Base-by-base conservation (phyloP, 306 rosid species). In the Astragalus membranaceus region DNA sequence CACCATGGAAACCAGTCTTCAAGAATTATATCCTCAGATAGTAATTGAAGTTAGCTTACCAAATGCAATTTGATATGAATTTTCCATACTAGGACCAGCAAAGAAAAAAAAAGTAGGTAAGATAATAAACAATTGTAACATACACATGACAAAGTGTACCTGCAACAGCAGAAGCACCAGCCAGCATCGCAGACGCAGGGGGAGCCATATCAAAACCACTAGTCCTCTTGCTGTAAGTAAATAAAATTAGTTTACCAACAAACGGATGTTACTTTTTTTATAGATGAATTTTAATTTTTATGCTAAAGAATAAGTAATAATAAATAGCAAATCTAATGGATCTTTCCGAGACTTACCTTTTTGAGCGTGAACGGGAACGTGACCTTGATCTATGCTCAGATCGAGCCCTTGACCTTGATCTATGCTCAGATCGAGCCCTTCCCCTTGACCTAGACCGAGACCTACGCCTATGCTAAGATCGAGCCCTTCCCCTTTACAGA, bases 311-410 rank as follows among this genome's bases (percentile, higher is more conserved):
- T 0, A 26, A 2, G 65, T 11, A 73, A 10, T 26, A 16, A 43
- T 37, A 11, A 23, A 62, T 37, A 62, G 61, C 20, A 42, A 51
- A 57, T 58, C 13, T 15, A 48, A 33, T 68, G 35, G 8, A 57
- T 57, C 62, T 15, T 37, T 12, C 14, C 4, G 64, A 12, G 67
- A 30, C 55, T 57, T 72, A 93, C 98, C 98, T 93, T 85, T 93
- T 93, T 16, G 98, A 93, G 51, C 96, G 96, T n/a, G 98, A 85
- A 5, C 96, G 96, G 20, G 98, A 89, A 5, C 94, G 91, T 0
- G 98, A 90, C 70, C 88, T 82, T 17, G 98, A 89, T 58, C 79
- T 82, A 71, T 76, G 98, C 79, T 90, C 97, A 62, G 97, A 85
- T 73, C 83, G 87, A 71, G 75, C 92, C 73, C 48, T 66, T 32